phyloP scores from a whole-genome alignment of 306 rosid species.

The Citrullus colocynthis region DNA sequence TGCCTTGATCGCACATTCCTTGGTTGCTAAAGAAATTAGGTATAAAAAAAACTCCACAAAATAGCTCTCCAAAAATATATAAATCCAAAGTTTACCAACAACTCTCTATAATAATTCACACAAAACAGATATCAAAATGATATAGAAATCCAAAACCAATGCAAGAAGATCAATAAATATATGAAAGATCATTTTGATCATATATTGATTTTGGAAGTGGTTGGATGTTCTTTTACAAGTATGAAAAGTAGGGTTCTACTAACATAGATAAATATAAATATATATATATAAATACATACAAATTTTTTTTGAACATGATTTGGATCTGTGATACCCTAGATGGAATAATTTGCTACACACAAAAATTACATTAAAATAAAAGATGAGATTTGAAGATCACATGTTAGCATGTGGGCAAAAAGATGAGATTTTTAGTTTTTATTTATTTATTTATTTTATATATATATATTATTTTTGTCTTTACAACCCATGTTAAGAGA shows the following conservation, averaged over 20 bases:
- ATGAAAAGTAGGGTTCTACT: background rate
- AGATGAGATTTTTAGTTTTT: background rate
- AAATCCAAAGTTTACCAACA: background rate
- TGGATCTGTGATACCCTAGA: background rate
- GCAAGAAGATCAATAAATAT: too few species aligned
- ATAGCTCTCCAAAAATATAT: background rate
- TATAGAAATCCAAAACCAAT: background rate
- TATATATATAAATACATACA: background rate
- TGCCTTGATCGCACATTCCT: too few species aligned
- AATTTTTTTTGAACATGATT: background rate
- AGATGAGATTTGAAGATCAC: constrained; percentile 3
- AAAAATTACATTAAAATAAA: constrained; percentile 9
- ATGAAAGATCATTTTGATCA: background rate
- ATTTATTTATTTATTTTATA: background rate
- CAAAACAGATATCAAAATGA: background rate
- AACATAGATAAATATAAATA: background rate
- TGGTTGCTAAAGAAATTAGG: too few species aligned
- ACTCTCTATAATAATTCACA: background rate
- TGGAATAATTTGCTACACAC: background rate
- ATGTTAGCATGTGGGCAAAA: constrained; percentile 8
- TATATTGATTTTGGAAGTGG: background rate
- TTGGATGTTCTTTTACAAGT: background rate
- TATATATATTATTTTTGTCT: background rate
- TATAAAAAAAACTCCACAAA: background rate
- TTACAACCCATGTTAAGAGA: background rate